A percentile compares a stretch with the other conserved stretches of the same genome.
These are phyloP conservation scores for Adenanthera pavonina DNA, from an alignment of 306 rosid genomes.

Conservation along the genomic window DNA sequence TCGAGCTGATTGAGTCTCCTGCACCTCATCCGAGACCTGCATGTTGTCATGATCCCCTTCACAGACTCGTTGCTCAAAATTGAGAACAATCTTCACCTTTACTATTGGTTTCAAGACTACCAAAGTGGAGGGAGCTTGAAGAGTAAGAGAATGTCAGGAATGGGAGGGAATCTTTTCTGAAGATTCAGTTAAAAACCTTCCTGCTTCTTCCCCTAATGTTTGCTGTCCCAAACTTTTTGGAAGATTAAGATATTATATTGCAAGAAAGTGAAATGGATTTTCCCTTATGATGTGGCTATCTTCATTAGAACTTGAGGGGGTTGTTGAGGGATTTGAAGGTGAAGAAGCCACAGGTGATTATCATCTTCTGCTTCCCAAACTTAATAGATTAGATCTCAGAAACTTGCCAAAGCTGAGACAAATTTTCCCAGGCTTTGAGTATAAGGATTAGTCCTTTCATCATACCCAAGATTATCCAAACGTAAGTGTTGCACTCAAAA, in stretches of 20 bases:
- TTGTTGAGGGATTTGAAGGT: background rate
- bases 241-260: accelerated
- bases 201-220: background rate
- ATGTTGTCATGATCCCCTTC: no score
- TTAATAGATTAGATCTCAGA: accelerated
- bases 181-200: slow-evolving; percentile 16
- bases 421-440: background rate
- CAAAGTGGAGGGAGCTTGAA: background rate
- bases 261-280: background rate
- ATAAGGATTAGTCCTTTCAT: no score
- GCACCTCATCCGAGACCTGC: no score
- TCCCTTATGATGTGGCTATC: background rate
- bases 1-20: no score
- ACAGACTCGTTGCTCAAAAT: background rate
- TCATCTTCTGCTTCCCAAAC: background rate
- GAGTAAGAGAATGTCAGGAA: background rate
- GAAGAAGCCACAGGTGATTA: background rate
- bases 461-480: background rate
- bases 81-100: background rate
- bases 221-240: background rate
- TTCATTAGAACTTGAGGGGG: background rate
- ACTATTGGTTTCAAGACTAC: background rate
- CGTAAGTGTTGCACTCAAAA: no score
- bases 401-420: background rate
- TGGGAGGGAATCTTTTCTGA: slow-evolving; percentile 18